Percentiles rank a stretch among this genome's conserved stretches.
Conservation (phyloP, 2,329 filamentous ascomycete species). For the Leptographium wingfieldii region DNA sequence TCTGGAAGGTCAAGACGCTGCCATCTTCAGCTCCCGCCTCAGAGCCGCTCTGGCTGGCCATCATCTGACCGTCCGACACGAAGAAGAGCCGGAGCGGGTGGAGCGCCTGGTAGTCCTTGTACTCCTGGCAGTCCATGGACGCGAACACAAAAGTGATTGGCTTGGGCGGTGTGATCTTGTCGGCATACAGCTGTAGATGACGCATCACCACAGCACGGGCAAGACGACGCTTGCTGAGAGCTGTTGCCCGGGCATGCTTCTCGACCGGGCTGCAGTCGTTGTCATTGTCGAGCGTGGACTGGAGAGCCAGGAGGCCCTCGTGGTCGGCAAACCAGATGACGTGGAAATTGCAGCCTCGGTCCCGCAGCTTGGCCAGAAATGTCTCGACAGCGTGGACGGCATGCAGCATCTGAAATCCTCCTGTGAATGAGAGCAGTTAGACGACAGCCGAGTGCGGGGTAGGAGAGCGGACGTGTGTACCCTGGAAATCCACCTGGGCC, state of each 20-base stretch:
- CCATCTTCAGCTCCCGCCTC: constrained; percentile 8
- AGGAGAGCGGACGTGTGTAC: constrained; percentile 18
- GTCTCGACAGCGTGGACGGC: constrained; percentile 56
- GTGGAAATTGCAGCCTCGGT: constrained; percentile 58
- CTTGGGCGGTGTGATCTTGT: neutral
- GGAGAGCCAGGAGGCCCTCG: constrained; percentile 23
- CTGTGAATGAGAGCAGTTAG: constrained; percentile 16
- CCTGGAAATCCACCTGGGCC: constrained; percentile 48
- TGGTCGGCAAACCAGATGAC: constrained; percentile 54
- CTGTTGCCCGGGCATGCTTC: constrained; percentile 14
- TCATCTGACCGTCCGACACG: constrained; percentile 44
- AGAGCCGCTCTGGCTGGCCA: neutral
- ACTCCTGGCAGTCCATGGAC: constrained; percentile 33
- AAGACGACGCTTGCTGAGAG: constrained; percentile 42
- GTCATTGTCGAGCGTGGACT: neutral
- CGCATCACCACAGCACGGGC: constrained; percentile 50
- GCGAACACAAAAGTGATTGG: constrained; percentile 25
- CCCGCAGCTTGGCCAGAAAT: constrained; percentile 47
- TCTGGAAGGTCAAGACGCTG: constrained; percentile 17
- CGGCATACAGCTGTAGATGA: constrained; percentile 34
- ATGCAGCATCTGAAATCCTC: constrained; percentile 59
- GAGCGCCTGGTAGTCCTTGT: constrained; percentile 39
- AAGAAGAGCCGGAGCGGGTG: constrained; percentile 54
- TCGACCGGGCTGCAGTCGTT: constrained; percentile 27
- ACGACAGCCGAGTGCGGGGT: neutral